Evolutionary conservation across 2,329 filamentous ascomycete genomes (phyloP).

Genomic region (Sordariomycetes sp.): DNA sequence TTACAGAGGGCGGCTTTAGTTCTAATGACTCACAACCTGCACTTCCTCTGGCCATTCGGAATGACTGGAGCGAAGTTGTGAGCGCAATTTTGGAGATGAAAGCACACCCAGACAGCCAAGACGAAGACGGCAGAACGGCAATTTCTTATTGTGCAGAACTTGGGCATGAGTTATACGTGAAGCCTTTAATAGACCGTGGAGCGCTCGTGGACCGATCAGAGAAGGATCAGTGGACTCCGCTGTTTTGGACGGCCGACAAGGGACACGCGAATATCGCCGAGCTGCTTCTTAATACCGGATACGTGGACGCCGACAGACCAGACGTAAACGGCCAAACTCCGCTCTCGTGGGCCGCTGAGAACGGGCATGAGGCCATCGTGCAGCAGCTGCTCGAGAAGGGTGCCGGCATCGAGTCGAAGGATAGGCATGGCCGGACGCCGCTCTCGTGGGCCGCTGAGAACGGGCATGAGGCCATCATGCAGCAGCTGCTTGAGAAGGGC

Average conservation of each 20-base stretch:
- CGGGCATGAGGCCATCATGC: conserved; percentile 10
- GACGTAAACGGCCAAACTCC: conserved; percentile 2
- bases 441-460: conserved; percentile 9
- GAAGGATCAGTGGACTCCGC: background rate
- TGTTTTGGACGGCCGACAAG: background rate
- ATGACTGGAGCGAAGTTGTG: conserved; percentile 7
- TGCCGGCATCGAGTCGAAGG: conserved; percentile 9
- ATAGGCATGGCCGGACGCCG: conserved; percentile 9
- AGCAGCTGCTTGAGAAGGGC: conserved; percentile 10
- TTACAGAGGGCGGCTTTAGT: conserved; percentile 1
- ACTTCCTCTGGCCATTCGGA: conserved; percentile 7
- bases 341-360: conserved; percentile 8
- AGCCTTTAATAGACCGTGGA: conserved; percentile 1
- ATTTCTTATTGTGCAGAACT: conserved; percentile 8
- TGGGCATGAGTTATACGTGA: conserved; percentile 4
- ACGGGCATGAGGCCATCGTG: conserved; percentile 8
- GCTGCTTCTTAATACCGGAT: background rate
- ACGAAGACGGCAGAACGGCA: conserved; percentile 8
- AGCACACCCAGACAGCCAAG: conserved; percentile 5
- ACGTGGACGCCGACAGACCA: background rate
- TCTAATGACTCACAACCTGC: conserved; percentile 1
- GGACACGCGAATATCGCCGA: background rate
- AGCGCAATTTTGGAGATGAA: conserved; percentile 7
- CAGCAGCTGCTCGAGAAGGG: conserved; percentile 8
- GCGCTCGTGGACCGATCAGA: conserved; percentile 3